Evolutionary conservation across 331 rosid genomes (phyloP).

Genomic region (Pyrus hybrid): DNA sequence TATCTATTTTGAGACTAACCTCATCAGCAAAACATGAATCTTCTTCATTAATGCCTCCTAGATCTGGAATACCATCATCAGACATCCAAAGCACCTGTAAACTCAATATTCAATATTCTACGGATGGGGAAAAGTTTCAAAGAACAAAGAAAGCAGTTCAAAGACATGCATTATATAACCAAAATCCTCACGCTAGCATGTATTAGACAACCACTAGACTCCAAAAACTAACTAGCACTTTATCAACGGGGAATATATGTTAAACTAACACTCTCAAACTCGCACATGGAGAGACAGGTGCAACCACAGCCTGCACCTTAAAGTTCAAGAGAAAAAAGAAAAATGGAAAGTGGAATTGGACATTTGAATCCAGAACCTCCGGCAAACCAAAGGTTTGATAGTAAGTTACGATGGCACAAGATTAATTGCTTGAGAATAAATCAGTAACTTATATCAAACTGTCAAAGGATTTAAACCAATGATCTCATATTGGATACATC

Average conservation of each 20-base stretch:
- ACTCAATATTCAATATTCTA: slow-evolving; percentile 4
- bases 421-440: neutral
- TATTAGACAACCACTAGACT: neutral
- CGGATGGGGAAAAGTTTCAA: neutral
- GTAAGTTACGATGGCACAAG: neutral
- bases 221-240: neutral
- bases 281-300: neutral
- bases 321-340: too few relatives aligned
- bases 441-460: neutral
- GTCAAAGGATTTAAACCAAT: too few relatives aligned
- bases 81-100: slow-evolving; percentile 88
- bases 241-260: neutral
- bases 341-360: neutral
- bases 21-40: slow-evolving; percentile 78
- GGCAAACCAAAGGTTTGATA: neutral
- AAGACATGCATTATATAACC: neutral
- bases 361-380: neutral
- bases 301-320: neutral
- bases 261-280: neutral
- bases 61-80: slow-evolving; percentile 87
- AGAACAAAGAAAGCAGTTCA: neutral
- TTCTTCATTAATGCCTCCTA: slow-evolving; percentile 77
- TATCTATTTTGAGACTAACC: slow-evolving; percentile 33
- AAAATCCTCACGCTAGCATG: neutral
- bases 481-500: too few relatives aligned